A percentile compares a stretch with the other conserved stretches of the same genome.
These are phyloP conservation scores for Paraphaeosphaeria minitans DNA, from an alignment of 2,329 filamentous ascomycete genomes.

Conservation along the genomic window DNA sequence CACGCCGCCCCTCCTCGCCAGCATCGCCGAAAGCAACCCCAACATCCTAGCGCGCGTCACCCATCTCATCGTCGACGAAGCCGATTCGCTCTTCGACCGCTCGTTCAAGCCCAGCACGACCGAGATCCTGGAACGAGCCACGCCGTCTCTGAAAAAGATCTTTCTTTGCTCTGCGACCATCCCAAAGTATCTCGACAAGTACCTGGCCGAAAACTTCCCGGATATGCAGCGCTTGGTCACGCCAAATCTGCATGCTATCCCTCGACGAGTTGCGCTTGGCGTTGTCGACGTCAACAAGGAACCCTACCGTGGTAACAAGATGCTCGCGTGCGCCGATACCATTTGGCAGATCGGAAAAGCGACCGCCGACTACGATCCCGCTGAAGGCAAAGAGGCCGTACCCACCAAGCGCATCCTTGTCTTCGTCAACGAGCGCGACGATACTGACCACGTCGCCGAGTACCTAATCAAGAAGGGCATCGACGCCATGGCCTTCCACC, in stretches of 20 bases:
- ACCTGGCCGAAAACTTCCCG: constrained; percentile 81
- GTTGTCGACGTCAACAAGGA: constrained; percentile 90
- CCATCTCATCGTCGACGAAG: constrained; percentile 91
- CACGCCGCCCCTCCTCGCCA: constrained; percentile 87
- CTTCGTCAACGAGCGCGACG: constrained; percentile 95
- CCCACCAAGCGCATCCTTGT: constrained; percentile 87
- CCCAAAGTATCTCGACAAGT: constrained; percentile 83
- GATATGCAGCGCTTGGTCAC: constrained; percentile 86
- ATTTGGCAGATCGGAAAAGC: constrained; percentile 93
- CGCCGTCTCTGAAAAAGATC: constrained; percentile 82
- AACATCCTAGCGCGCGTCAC: constrained; percentile 90
- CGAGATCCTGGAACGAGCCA: constrained; percentile 78
- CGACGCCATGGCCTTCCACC: constrained; percentile 81
- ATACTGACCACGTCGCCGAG: constrained; percentile 77
- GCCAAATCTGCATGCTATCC: constrained; percentile 94
- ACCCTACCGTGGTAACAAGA: constrained; percentile 92
- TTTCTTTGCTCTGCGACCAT: constrained; percentile 97
- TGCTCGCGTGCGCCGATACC: constrained; percentile 89
- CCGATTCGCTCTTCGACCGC: constrained; percentile 92
- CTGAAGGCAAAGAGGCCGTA: constrained; percentile 57
- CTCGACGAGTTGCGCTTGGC: constrained; percentile 88
- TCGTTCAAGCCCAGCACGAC: constrained; percentile 86
- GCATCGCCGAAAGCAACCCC: constrained; percentile 86
- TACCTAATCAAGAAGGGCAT: constrained; percentile 86
- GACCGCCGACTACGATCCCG: constrained; percentile 49